Conservation (phyloP, 2,329 filamentous ascomycete species). For the Huntiella decipiens region DNA sequence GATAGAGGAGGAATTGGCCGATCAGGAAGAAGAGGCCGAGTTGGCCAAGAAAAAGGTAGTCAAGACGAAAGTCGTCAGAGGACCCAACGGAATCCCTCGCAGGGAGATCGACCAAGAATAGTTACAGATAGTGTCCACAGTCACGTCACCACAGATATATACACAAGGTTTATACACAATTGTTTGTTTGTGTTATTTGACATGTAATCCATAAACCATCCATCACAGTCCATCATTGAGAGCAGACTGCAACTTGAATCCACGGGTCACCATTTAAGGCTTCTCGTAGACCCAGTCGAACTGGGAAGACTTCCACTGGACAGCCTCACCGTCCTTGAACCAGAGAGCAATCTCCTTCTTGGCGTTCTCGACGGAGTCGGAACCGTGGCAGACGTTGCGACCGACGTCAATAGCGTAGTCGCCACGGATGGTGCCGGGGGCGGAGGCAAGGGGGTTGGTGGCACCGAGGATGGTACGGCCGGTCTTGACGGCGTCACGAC, state of each 20-base stretch:
- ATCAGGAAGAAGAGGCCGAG: not conserved
- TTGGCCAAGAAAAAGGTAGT: not conserved
- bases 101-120: not conserved
- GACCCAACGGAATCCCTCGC: not conserved
- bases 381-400: slow-evolving; percentile 99
- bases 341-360: slow-evolving; percentile 99
- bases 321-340: slow-evolving; percentile 80
- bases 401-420: slow-evolving; percentile 65
- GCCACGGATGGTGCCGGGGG: slow-evolving; percentile 95
- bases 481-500: slow-evolving; percentile 96
- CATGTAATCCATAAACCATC: slow-evolving; percentile 3
- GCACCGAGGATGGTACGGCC: slow-evolving; percentile 90
- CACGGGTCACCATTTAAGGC: slow-evolving; percentile 22
- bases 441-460: slow-evolving; percentile 92
- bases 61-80: not conserved
- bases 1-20: not conserved
- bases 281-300: slow-evolving; percentile 98
- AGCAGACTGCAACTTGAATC: not conserved
- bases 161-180: not conserved
- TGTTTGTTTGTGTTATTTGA: not conserved
- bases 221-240: not conserved
- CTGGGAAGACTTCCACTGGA: slow-evolving; percentile 67
- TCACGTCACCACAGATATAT: not conserved
- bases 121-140: not conserved
- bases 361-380: slow-evolving; percentile 94